These are phyloP conservation scores for Saturnispora quitensis DNA, from an alignment of 805 yeast genomes.

Conservation along the genomic window DNA sequence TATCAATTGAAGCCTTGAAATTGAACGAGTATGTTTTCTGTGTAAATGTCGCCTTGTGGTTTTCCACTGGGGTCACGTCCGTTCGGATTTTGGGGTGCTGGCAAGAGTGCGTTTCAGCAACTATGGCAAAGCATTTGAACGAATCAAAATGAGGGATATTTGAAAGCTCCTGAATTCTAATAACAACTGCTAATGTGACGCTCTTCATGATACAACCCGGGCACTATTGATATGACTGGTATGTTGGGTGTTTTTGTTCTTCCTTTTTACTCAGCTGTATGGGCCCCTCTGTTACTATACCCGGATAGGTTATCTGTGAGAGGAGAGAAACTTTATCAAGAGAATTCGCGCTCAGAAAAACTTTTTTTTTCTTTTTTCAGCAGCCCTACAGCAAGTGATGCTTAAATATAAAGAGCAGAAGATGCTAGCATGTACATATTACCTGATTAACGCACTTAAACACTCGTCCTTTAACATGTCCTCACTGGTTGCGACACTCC, in stretches of 20 bases:
- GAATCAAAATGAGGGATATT: constrained; percentile 6
- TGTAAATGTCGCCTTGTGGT: constrained; percentile 46
- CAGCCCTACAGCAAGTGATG: not conserved
- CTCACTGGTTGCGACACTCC: too few species aligned
- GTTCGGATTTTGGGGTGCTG: constrained; percentile 16
- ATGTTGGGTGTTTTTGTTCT: too few species aligned
- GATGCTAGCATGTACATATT: too few species aligned
- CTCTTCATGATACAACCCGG: not conserved
- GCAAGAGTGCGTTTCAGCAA: not conserved
- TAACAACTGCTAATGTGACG: not conserved
- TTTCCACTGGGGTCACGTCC: constrained; percentile 30
- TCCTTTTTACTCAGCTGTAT: too few species aligned
- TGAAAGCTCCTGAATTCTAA: not conserved
- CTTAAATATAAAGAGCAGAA: too few species aligned
- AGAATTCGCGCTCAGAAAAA: not conserved
- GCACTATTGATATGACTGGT: too few species aligned
- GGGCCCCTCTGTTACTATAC: too few species aligned
- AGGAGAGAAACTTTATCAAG: not conserved
- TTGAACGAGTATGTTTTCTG: constrained; percentile 29
- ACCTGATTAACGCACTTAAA: too few species aligned
- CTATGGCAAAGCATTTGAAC: not conserved
- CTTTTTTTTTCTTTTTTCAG: too few species aligned
- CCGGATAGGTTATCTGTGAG: not conserved
- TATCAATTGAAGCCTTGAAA: constrained; percentile 26
- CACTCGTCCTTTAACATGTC: too few species aligned